Conservation (phyloP, 2,329 filamentous ascomycete genomes). For the Xylaria sp. region DNA sequence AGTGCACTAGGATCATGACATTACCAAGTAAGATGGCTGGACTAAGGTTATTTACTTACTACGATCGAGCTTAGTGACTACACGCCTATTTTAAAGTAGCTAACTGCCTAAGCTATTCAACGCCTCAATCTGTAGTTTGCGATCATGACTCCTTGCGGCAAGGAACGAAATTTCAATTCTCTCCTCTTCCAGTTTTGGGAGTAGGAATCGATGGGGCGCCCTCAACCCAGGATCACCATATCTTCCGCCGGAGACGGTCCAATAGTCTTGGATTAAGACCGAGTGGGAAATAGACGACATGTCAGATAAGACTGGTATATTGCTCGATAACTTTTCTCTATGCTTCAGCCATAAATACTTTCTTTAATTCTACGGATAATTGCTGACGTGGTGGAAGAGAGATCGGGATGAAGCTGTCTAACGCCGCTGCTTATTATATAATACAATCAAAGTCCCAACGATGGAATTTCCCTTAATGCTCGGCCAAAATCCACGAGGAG, state of each 20-base stretch:
- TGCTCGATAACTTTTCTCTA: not conserved
- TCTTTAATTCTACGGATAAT: not conserved
- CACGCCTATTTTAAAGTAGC: too few species aligned
- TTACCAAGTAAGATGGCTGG: not conserved
- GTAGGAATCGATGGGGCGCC: not conserved
- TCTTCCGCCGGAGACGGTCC: not conserved
- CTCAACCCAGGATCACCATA: not conserved
- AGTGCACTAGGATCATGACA: not conserved
- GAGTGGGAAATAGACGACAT: not conserved
- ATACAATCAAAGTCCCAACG: not conserved
- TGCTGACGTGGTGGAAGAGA: not conserved
- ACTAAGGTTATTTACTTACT: not conserved
- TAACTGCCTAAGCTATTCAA: too few species aligned
- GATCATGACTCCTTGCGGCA: not conserved
- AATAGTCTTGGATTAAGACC: not conserved
- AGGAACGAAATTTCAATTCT: not conserved
- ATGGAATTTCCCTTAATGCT: not conserved
- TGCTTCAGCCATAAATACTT: not conserved
- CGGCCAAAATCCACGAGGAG: too few species aligned
- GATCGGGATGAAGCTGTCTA: not conserved
- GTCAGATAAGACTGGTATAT: not conserved
- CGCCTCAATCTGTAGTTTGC: too few species aligned
- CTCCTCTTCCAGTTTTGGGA: not conserved
- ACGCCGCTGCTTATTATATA: not conserved
- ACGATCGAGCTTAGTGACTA: too few species aligned